Conservation (phyloP, 1,284 basidiomycete genomes). For the Microbotryomycetes sp. region DNA sequence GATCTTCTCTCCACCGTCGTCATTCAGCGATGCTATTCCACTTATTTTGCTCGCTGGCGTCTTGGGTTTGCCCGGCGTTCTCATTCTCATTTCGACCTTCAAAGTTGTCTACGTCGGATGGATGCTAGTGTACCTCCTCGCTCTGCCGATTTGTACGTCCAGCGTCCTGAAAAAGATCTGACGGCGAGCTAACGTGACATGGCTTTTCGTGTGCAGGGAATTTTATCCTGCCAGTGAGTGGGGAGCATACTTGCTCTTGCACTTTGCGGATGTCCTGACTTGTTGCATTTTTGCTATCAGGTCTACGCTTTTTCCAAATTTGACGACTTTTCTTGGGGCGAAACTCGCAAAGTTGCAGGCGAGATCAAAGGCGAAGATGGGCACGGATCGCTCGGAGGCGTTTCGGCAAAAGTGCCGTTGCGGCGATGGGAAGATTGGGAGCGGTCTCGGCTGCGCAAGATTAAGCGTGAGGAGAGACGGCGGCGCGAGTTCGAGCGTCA, state of each 20-base stretch:
- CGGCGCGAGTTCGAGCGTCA: conserved; percentile 67
- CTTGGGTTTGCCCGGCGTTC: conserved; percentile 82
- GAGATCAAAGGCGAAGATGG: conserved; percentile 63
- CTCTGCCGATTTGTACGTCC: conserved; percentile 67
- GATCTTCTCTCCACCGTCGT: conserved; percentile 68
- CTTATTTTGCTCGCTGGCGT: conserved; percentile 81
- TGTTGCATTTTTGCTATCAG: conserved; percentile 45
- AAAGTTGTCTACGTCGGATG: conserved; percentile 94
- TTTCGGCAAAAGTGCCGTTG: conserved; percentile 64
- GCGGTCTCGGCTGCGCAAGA: conserved; percentile 83
- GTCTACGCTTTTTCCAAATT: conserved; percentile 99
- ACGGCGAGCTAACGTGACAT: background rate
- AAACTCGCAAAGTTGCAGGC: conserved; percentile 94
- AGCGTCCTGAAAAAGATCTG: too few relatives aligned
- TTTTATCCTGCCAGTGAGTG: conserved; percentile 55
- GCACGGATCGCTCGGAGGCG: conserved; percentile 56
- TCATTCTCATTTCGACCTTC: conserved; percentile 88
- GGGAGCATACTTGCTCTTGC: background rate
- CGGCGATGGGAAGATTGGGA: conserved; percentile 99
- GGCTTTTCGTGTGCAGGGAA: conserved; percentile 52
- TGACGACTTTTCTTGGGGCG: conserved; percentile 98
- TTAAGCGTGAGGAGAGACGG: conserved; percentile 80
- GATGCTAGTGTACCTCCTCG: conserved; percentile 91
- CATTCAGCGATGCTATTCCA: conserved; percentile 90
- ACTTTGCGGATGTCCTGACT: background rate